These are phyloP conservation scores for Candida freyschussii DNA, from an alignment of 1,139 yeast species.

Conservation along the genomic window DNA sequence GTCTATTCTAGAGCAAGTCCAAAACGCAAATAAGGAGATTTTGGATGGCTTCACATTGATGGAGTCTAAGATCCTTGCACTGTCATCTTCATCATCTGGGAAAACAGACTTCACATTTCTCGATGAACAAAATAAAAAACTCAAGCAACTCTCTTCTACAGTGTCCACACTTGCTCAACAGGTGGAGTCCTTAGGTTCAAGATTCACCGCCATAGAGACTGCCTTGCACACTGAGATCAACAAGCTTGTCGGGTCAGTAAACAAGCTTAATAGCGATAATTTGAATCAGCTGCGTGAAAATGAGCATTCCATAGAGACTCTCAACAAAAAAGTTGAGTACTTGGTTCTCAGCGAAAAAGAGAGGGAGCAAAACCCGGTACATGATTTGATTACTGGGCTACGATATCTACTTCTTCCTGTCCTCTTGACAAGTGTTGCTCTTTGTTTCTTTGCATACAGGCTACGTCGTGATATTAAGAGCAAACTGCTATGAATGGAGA, in stretches of 20 bases:
- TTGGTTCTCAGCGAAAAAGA: constrained; percentile 30
- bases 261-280: constrained; percentile 22
- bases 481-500: constrained; percentile 28
- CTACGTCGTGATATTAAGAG: constrained; percentile 37
- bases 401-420: constrained; percentile 33
- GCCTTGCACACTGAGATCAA: constrained; percentile 11
- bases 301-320: constrained; percentile 26
- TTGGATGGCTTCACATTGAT: constrained; percentile 11
- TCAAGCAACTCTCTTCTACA: constrained; percentile 11
- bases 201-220: constrained; percentile 10
- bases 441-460: constrained; percentile 36
- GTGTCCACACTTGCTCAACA: constrained; percentile 6
- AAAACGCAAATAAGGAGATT: constrained; percentile 18
- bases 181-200: constrained; percentile 6
- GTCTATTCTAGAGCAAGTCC: constrained; percentile 9
- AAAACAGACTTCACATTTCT: constrained; percentile 20
- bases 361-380: constrained; percentile 29
- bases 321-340: constrained; percentile 23
- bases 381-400: constrained; percentile 31
- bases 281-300: constrained; percentile 28
- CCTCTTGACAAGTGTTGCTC: constrained; percentile 28
- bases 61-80: constrained; percentile 18
- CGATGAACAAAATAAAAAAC: constrained; percentile 20
- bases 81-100: constrained; percentile 9
- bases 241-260: constrained; percentile 11